Percentiles rank a stretch among this genome's conserved stretches.
These are phyloP conservation scores for Filobasidium floriforme DNA, from an alignment of 768 basidiomycete species.

Conservation along the genomic window DNA sequence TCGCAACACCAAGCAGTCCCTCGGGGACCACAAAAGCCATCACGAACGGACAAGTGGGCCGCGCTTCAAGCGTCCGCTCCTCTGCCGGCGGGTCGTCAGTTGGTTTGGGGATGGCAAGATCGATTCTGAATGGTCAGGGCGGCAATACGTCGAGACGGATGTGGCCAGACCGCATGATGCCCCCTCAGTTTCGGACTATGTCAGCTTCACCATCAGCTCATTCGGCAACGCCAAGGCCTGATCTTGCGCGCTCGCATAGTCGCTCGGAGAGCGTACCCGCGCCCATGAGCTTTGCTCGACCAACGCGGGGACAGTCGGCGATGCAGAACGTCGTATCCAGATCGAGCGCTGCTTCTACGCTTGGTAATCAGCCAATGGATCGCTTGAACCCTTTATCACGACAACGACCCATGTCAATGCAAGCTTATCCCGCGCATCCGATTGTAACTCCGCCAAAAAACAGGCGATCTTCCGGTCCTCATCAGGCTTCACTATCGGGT, in stretches of 20 bases:
- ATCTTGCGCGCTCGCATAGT: neutral
- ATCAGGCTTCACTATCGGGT: neutral
- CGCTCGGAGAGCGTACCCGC: neutral
- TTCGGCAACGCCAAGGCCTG: neutral
- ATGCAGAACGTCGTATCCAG: neutral
- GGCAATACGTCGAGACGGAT: neutral
- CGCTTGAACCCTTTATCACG: neutral
- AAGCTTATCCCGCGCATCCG: neutral
- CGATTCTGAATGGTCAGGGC: neutral
- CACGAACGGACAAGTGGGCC: conserved; percentile 36
- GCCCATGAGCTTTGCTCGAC: neutral
- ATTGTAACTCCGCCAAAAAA: neutral
- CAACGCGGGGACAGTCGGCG: neutral
- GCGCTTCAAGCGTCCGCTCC: conserved; percentile 36
- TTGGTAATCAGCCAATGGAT: neutral
- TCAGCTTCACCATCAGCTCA: neutral
- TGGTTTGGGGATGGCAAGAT: conserved; percentile 28
- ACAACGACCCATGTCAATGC: conserved; percentile 2
- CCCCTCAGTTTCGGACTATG: neutral
- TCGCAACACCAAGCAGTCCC: conserved; percentile 35
- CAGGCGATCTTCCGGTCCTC: neutral
- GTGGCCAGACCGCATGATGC: neutral
- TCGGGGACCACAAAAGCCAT: conserved; percentile 36
- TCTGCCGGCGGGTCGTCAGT: conserved; percentile 35
- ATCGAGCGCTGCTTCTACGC: neutral